These are phyloP conservation scores for Pterocarpus santalinus DNA, from an alignment of 306 rosid species.

Conservation along the genomic window DNA sequence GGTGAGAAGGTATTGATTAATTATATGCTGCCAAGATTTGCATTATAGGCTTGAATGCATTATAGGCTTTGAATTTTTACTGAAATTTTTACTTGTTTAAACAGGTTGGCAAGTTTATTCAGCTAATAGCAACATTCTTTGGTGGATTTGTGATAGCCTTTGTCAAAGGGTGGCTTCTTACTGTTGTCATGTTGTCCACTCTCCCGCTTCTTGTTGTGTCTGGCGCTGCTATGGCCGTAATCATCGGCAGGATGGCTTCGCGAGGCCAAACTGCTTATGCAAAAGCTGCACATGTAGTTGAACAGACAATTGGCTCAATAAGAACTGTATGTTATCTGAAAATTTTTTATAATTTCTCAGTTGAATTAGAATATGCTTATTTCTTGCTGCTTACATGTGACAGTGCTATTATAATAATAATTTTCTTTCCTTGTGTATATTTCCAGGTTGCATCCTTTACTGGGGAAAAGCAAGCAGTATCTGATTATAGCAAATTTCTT, in stretches of 20 bases:
- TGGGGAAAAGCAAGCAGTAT: conserved; percentile 79
- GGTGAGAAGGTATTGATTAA: conserved; percentile 74
- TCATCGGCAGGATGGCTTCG: conserved; percentile 70
- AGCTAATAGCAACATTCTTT: conserved; percentile 70
- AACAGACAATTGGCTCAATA: conserved; percentile 90
- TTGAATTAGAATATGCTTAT: neutral
- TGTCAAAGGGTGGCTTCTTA: conserved; percentile 87
- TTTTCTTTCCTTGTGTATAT: conserved; percentile 17
- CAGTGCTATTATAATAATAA: conserved; percentile 20
- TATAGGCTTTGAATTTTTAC: neutral
- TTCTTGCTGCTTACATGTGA: neutral
- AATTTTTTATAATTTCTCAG: conserved; percentile 11
- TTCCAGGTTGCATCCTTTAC: conserved; percentile 87
- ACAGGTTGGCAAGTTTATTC: conserved; percentile 88
- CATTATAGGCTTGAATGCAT: neutral
- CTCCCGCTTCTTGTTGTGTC: conserved; percentile 77
- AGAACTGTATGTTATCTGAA: conserved; percentile 68
- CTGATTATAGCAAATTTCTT: conserved; percentile 66
- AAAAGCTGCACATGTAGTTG: conserved; percentile 83
- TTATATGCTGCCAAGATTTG: neutral
- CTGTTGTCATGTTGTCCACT: conserved; percentile 77
- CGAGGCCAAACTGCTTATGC: conserved; percentile 82
- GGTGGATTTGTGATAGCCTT: conserved; percentile 82
- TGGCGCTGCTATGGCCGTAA: conserved; percentile 70
- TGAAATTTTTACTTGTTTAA: neutral